These are phyloP conservation scores for Beauveria sp. DNA, from an alignment of 2,329 filamentous ascomycete species.

Conservation along the genomic window DNA sequence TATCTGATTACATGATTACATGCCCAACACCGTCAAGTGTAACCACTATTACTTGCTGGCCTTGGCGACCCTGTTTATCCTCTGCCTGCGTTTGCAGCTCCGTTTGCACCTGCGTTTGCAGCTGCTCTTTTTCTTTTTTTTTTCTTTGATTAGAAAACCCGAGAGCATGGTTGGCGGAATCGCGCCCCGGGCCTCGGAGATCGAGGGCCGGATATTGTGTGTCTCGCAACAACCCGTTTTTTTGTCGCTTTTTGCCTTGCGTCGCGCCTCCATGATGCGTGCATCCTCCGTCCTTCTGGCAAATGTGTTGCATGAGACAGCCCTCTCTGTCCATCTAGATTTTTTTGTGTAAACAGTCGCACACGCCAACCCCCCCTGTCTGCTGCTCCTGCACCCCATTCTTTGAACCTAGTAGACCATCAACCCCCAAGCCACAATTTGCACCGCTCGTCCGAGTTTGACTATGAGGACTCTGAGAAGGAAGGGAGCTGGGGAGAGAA, in stretches of 20 bases:
- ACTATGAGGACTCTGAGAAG: not conserved
- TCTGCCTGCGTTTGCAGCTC: too few relatives aligned
- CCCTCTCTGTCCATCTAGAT: not conserved
- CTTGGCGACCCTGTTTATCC: too few relatives aligned
- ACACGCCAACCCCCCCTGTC: not conserved
- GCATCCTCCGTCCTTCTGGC: not conserved
- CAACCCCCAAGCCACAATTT: not conserved
- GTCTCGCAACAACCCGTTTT: not conserved
- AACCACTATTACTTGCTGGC: too few relatives aligned
- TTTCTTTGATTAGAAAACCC: not conserved
- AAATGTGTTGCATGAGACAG: not conserved
- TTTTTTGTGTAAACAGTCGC: too few relatives aligned
- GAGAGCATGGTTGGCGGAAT: not conserved
- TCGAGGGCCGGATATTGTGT: not conserved
- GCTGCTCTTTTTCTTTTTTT: not conserved
- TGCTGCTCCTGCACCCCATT: not conserved
- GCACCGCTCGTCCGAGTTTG: not conserved
- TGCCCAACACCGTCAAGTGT: too few relatives aligned
- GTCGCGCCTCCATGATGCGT: not conserved
- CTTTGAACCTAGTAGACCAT: not conserved
- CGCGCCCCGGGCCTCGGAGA: not conserved
- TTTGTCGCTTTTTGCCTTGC: not conserved
- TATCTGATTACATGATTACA: too few relatives aligned
- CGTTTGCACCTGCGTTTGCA: too few relatives aligned
- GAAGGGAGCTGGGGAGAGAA: not conserved